Percentiles rank a stretch among this genome's conserved stretches.
phyloP scores from a whole-genome alignment of 2,329 filamentous ascomycete genomes.

The Zymoseptoria passerinii region DNA sequence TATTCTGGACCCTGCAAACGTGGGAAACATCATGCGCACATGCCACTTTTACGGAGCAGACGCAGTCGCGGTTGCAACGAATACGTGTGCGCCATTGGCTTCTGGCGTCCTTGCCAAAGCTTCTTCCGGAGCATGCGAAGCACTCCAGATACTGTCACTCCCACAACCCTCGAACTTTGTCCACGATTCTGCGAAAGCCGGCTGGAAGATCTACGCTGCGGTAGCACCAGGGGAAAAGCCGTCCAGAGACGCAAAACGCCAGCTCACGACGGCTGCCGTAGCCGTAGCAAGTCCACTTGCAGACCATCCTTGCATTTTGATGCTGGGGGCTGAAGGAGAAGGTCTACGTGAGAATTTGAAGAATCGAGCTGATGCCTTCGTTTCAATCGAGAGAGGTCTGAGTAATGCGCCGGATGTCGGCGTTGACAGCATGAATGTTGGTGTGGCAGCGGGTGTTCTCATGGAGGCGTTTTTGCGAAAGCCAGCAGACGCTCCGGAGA shows the following conservation, averaged over 20 bases:
- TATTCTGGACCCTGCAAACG: conserved; percentile 73
- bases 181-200: conserved; percentile 54
- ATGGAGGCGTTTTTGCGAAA: conserved; percentile 52
- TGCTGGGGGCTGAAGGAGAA: conserved; percentile 74
- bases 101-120: conserved; percentile 77
- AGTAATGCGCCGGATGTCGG: conserved; percentile 37
- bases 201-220: conserved; percentile 79
- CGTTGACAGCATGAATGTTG: conserved; percentile 90
- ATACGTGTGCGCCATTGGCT: conserved; percentile 63
- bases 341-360: conserved; percentile 60
- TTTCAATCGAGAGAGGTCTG: conserved; percentile 46
- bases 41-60: conserved; percentile 87
- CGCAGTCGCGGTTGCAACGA: conserved; percentile 67
- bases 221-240: conserved; percentile 36
- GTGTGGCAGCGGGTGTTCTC: conserved; percentile 73
- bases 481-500: conserved; percentile 10
- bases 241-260: conserved; percentile 1
- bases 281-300: conserved; percentile 19
- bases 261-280: conserved; percentile 13
- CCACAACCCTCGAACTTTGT: conserved; percentile 63
- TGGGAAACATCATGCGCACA: conserved; percentile 81
- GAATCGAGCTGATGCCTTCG: conserved; percentile 54
- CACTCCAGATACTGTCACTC: conserved; percentile 64
- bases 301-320: conserved; percentile 60
- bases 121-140: conserved; percentile 78